Conservation (phyloP, 2,329 filamentous ascomycete species). For the Stemphylium beticola region DNA sequence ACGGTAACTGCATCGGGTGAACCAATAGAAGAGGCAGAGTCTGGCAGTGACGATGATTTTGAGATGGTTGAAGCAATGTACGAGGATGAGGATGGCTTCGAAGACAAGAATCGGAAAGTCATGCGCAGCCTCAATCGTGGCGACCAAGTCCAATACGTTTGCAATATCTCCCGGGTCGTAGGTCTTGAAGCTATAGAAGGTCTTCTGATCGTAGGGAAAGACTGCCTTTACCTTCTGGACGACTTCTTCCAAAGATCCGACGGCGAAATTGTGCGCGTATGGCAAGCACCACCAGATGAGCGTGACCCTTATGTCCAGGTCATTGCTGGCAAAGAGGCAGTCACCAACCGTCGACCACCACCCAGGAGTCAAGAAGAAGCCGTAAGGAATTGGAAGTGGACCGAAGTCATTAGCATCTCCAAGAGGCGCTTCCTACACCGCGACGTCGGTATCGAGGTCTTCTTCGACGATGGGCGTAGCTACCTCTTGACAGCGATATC, state of each 20-base stretch:
- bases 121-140: conserved; percentile 91
- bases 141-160: conserved; percentile 90
- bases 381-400: conserved; percentile 91
- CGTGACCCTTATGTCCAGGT: conserved; percentile 95
- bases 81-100: conserved; percentile 82
- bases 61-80: conserved; percentile 95
- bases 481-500: conserved; percentile 89
- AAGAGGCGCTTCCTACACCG: conserved; percentile 95
- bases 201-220: conserved; percentile 89
- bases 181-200: conserved; percentile 94
- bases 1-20: conserved; percentile 29
- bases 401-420: conserved; percentile 91
- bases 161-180: conserved; percentile 93
- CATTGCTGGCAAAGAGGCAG: conserved; percentile 77
- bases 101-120: conserved; percentile 98
- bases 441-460: conserved; percentile 95
- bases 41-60: conserved; percentile 81
- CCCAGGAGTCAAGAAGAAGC: conserved; percentile 63
- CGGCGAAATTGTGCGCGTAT: conserved; percentile 95
- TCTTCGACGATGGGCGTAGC: conserved; percentile 95
- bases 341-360: conserved; percentile 53
- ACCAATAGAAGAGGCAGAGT: conserved; percentile 50
- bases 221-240: conserved; percentile 91
- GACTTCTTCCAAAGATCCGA: conserved; percentile 95
- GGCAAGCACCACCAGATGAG: conserved; percentile 90